Evolutionary conservation across 495 filamentous ascomycete genomes (phyloP).

Genomic region (Delitschia confertaspora): DNA sequence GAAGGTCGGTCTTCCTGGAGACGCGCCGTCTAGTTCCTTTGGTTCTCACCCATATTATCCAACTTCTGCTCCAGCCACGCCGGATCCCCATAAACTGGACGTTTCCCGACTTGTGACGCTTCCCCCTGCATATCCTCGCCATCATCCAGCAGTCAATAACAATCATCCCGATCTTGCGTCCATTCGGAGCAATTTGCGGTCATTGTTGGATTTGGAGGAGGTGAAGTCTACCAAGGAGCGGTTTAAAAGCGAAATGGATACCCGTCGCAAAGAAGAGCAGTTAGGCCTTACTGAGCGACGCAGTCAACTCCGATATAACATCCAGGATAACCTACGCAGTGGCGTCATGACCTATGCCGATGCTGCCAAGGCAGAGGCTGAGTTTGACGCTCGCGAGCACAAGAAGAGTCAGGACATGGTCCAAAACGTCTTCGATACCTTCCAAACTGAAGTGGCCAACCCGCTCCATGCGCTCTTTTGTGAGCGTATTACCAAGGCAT

Average conservation of each 20-base stretch:
- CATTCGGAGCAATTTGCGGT: constrained; percentile 65
- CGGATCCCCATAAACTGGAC: constrained; percentile 54
- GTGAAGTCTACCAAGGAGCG: constrained; percentile 57
- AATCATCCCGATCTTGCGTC: constrained; percentile 79
- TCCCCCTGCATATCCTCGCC: constrained; percentile 84
- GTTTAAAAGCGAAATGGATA: constrained; percentile 36
- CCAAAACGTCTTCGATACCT: constrained; percentile 66
- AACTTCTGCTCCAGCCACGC: constrained; percentile 36
- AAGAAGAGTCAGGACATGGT: constrained; percentile 51
- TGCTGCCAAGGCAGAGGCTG: constrained; percentile 67
- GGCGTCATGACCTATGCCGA: constrained; percentile 71
- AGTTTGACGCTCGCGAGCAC: constrained; percentile 53
- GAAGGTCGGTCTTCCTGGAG: constrained; percentile 72
- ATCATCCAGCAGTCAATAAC: constrained; percentile 93
- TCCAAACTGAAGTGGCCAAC: constrained; percentile 64
- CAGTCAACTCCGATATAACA: constrained; percentile 49
- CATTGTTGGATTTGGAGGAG: constrained; percentile 65
- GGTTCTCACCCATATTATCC: constrained; percentile 17
- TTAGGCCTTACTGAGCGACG: constrained; percentile 43
- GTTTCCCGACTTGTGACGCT: constrained; percentile 87
- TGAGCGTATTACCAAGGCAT: constrained; percentile 37
- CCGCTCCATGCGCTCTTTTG: constrained; percentile 67
- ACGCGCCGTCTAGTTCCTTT: constrained; percentile 32
- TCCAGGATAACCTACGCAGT: constrained; percentile 63
- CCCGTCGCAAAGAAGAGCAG: constrained; percentile 38